Percentiles rank a stretch among this genome's conserved stretches.
Conservation (phyloP, 2,329 filamentous ascomycete genomes). For the Cadophora gregata region DNA sequence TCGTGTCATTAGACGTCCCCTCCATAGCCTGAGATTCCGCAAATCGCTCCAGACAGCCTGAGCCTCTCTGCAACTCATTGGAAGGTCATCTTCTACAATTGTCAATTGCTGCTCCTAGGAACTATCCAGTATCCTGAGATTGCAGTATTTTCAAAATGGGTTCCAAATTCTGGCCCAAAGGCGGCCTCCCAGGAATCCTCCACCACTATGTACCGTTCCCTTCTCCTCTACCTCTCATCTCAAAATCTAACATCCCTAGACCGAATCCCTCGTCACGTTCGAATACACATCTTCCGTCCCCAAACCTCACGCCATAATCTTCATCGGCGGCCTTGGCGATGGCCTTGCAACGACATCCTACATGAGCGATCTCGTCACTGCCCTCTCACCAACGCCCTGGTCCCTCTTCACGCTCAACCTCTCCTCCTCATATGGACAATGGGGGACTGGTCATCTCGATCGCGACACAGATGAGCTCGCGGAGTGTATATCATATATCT, state of each 20-base stretch:
- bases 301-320: slow-evolving; percentile 55
- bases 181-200: slow-evolving; percentile 42
- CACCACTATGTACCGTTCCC: slow-evolving; percentile 44
- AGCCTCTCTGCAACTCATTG: too few relatives aligned
- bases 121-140: not conserved
- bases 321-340: slow-evolving; percentile 59
- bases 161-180: slow-evolving; percentile 46
- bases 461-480: slow-evolving; percentile 48
- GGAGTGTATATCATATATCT: slow-evolving; percentile 28
- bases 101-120: too few relatives aligned
- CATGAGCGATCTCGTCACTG: slow-evolving; percentile 50
- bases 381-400: slow-evolving; percentile 46
- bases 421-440: slow-evolving; percentile 47
- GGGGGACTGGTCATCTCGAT: slow-evolving; percentile 48
- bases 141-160: slow-evolving; percentile 29
- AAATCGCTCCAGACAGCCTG: not conserved
- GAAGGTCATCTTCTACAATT: too few relatives aligned
- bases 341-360: slow-evolving; percentile 56
- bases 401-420: slow-evolving; percentile 50
- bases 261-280: slow-evolving; percentile 48
- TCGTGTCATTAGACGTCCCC: not conserved
- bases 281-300: slow-evolving; percentile 45
- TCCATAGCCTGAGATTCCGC: not conserved
- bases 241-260: slow-evolving; percentile 39
- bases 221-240: not conserved